Conservation (phyloP, 148 eudicot species). For the Drosera capensis region DNA sequence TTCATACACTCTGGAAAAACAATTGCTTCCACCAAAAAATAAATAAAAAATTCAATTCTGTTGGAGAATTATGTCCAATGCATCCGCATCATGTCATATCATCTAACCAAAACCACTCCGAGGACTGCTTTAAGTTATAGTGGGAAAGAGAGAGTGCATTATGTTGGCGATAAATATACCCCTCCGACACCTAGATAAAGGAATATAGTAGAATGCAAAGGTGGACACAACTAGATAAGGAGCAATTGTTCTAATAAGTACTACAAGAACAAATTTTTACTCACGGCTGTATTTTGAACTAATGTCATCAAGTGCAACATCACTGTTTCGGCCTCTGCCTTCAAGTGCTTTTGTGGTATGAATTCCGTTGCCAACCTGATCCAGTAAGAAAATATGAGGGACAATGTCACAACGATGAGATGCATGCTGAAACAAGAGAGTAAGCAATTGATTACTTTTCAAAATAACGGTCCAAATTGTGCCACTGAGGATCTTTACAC, state of each 20-base stretch:
- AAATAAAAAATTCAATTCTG: no score
- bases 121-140: no score
- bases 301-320: constrained; percentile 38
- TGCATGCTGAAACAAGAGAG: not conserved
- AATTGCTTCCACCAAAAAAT: no score
- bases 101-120: no score
- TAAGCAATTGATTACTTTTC: constrained; percentile 26
- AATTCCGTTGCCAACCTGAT: constrained; percentile 12
- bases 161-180: no score
- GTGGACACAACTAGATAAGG: not conserved
- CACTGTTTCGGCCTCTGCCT: constrained; percentile 30
- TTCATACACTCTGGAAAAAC: not conserved
- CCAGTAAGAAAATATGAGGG: not conserved
- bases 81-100: no score
- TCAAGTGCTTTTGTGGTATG: constrained; percentile 26
- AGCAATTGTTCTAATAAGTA: no score
- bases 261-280: constrained; percentile 10
- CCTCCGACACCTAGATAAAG: no score
- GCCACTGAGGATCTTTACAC: constrained; percentile 67
- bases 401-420: no score
- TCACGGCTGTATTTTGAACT: constrained; percentile 52
- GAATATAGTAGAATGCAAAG: not conserved
- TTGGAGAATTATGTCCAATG: no score
- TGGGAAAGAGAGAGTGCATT: no score
- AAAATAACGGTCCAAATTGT: constrained; percentile 47